Evolutionary conservation across 805 yeast species (phyloP).

Genomic region (Lipomyces spencermartinsiae): DNA sequence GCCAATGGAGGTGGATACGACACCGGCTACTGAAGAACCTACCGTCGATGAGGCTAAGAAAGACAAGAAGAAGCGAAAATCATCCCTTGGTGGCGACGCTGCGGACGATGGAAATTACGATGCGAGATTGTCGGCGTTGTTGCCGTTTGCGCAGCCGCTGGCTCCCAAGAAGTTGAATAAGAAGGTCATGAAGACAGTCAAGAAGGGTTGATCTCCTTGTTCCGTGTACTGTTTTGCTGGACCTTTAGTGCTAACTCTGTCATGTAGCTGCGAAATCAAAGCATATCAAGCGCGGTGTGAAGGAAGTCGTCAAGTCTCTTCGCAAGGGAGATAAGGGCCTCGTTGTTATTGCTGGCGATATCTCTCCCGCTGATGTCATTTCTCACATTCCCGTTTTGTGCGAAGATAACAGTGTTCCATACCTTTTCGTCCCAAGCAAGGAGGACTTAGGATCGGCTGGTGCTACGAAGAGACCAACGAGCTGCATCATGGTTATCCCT

Average conservation of each 20-base stretch:
- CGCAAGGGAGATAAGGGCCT: constrained; percentile 98
- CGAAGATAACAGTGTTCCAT: constrained; percentile 93
- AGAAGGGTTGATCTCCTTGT: constrained; percentile 56
- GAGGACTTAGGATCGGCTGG: constrained; percentile 99
- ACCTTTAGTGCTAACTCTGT: constrained; percentile 1
- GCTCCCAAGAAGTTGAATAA: constrained; percentile 96
- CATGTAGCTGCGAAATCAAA: constrained; percentile 86
- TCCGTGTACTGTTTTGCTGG: neutral
- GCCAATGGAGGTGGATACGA: constrained; percentile 8
- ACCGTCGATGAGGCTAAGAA: constrained; percentile 16
- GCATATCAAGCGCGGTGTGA: constrained; percentile 98
- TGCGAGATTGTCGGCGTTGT: constrained; percentile 82
- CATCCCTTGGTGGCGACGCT: constrained; percentile 32
- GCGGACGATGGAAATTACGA: constrained; percentile 77
- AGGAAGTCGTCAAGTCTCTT: constrained; percentile 96
- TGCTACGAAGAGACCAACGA: constrained; percentile 98
- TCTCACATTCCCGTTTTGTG: constrained; percentile 97
- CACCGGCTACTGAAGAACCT: constrained; percentile 24
- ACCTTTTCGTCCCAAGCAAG: constrained; percentile 91
- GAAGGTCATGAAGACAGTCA: constrained; percentile 92
- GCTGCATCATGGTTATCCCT: constrained; percentile 96
- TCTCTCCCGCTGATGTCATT: constrained; percentile 95
- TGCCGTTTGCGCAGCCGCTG: constrained; percentile 92
- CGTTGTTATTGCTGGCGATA: constrained; percentile 96
- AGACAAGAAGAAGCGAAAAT: constrained; percentile 32